Evolutionary conservation across 441 rosid species (phyloP).

Genomic region (Populus hybrid): DNA sequence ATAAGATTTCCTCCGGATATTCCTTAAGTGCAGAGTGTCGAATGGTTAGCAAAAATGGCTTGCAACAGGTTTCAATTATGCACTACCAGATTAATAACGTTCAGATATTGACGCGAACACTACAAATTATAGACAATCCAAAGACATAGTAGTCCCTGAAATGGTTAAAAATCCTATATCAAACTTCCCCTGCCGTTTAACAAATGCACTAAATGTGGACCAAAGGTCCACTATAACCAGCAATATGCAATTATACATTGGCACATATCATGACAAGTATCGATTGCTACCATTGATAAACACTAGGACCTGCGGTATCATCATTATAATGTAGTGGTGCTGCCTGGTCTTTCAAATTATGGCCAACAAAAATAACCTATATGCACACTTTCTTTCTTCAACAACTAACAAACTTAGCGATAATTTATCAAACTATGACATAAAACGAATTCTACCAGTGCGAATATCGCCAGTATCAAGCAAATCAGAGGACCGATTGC

Average conservation of each 20-base stretch:
- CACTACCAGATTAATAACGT: not conserved
- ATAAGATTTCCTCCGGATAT: not conserved
- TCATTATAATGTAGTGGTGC: conserved; percentile 14
- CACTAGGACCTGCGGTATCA: conserved; percentile 9
- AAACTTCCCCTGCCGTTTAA: not conserved
- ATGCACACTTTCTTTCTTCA: not conserved
- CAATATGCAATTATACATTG: not conserved
- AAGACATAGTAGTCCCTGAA: not conserved
- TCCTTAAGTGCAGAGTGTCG: not conserved
- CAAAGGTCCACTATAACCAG: conserved; percentile 2
- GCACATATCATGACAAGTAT: not conserved
- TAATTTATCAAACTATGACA: not conserved
- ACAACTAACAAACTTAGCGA: not conserved
- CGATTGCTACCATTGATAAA: not conserved
- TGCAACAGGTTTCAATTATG: not conserved
- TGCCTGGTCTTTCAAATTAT: conserved; percentile 9
- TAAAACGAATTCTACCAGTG: conserved; percentile 46
- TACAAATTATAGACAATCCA: not conserved
- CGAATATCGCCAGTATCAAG: conserved; percentile 74
- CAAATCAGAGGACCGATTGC: conserved; percentile 75
- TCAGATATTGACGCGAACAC: not conserved
- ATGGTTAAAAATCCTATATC: not conserved
- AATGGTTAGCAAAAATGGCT: not conserved
- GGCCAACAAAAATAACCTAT: conserved; percentile 1
- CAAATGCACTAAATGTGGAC: conserved; percentile 6